Evolutionary conservation across 768 basidiomycete genomes (phyloP), one percentile per base, ranked within the genome.

Genomic region (Tulasnella calospora): DNA sequence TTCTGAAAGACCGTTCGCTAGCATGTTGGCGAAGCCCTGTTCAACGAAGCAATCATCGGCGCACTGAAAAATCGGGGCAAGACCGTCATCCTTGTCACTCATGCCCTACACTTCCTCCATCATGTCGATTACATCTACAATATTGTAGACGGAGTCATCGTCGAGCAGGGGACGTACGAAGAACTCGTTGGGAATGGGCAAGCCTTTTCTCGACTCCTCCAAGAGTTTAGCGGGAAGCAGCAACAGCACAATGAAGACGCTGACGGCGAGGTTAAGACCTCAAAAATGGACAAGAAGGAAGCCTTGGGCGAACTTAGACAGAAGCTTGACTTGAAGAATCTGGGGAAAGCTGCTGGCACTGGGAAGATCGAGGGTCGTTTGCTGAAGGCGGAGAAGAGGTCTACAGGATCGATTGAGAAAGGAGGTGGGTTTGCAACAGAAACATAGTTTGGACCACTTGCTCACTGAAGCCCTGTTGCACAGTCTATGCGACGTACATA

Each of bases 21-120:
- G 0, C 92, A 94, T 81, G 92, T 94, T 73, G 92, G 91, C 0
- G 89, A 89, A 81, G 86, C 89, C 12, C 86, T 94, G 1, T 92
- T 94, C 82, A 86, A 89, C 67, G 87, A 89, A 76, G 91, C 90
- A n/a, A 90, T 93, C 81, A 80, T 90, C 13, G 85, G 86, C 17
- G 84, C 84, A 0, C 86, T 89, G 1, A 84, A 86, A 30, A 82
- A 81, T 44, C 82, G 81, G 79, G 88, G 88, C 46, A 87, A 88
- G 83, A 89, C 89, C 0, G 86, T 89, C 73, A 83, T 90, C 35
- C 83, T 90, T 15, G 89, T 89, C 72, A 90, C 89, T 0, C 89
- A 90, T 79, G 88, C 88, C 0, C 82, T 89, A 9, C 89, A 90
- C 81, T 88, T 90, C 83, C 84, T 89, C 10, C 86, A 87, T 12